Evolutionary conservation across 2,329 filamentous ascomycete genomes (phyloP).

Genomic region (Pseudocercospora crystallina): DNA sequence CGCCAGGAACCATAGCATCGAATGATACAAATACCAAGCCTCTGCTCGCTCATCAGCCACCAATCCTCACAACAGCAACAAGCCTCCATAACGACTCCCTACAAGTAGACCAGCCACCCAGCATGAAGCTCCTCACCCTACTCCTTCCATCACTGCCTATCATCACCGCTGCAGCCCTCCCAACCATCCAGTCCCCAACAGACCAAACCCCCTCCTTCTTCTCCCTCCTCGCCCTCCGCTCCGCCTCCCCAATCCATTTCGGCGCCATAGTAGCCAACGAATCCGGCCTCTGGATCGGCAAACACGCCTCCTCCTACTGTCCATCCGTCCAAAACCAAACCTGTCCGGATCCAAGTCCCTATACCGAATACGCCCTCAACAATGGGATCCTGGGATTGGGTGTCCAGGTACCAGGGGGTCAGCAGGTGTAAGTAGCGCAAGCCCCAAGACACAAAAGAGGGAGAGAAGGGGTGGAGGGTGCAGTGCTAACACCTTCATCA

Average conservation of each 20-base stretch:
- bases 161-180: conserved; percentile 16
- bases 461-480: not conserved
- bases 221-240: conserved; percentile 28
- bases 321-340: conserved; percentile 19
- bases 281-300: conserved; percentile 32
- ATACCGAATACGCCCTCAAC: conserved; percentile 11
- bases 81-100: not conserved
- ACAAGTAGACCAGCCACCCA: conserved; percentile 10
- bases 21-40: conserved; percentile 2
- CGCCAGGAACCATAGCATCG: too few relatives aligned
- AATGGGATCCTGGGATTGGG: conserved; percentile 22
- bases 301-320: conserved; percentile 32
- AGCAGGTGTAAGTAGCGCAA: conserved; percentile 28
- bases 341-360: conserved; percentile 13
- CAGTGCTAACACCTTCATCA: not conserved
- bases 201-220: conserved; percentile 24
- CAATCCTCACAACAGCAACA: not conserved
- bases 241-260: conserved; percentile 30
- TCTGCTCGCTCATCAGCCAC: conserved; percentile 1
- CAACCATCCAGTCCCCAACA: conserved; percentile 11
- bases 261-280: conserved; percentile 26
- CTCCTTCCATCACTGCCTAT: conserved; percentile 1
- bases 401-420: conserved; percentile 31
- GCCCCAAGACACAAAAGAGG: not conserved
- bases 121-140: conserved; percentile 26